Conservation (phyloP, 768 basidiomycete genomes). For the Rossbeevera mucosa region DNA sequence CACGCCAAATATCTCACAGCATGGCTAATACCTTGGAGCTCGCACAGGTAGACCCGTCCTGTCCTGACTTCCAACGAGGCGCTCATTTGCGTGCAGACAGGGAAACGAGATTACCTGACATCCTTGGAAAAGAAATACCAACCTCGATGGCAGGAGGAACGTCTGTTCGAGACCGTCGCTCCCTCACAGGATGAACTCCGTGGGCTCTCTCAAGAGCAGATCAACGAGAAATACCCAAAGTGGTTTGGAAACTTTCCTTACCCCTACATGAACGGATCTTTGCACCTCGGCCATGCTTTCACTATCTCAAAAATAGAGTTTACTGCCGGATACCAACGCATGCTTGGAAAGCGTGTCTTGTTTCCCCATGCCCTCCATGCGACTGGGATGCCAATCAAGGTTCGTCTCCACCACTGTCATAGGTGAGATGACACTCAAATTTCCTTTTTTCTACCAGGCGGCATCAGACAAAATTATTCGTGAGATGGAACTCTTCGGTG, state of each 20-base stretch:
- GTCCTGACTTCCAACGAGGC: not conserved
- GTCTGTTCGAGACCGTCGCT: slow-evolving; percentile 80
- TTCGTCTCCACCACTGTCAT: slow-evolving; percentile 33
- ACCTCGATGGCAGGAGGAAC: slow-evolving; percentile 68
- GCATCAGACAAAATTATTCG: slow-evolving; percentile 97
- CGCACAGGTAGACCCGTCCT: slow-evolving; percentile 43
- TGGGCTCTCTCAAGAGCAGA: slow-evolving; percentile 58
- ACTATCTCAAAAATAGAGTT: slow-evolving; percentile 99
- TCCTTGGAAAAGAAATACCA: slow-evolving; percentile 84
- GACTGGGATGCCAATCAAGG: slow-evolving; percentile 99
- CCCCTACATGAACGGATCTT: slow-evolving; percentile 97
- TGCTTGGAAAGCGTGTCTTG: slow-evolving; percentile 90
- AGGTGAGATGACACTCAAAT: not conserved
- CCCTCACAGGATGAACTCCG: slow-evolving; percentile 63
- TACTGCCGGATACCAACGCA: slow-evolving; percentile 87
- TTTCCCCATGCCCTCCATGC: slow-evolving; percentile 99
- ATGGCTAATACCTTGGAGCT: slow-evolving; percentile 67
- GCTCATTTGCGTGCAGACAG: slow-evolving; percentile 55
- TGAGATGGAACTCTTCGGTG: slow-evolving; percentile 94
- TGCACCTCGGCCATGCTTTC: slow-evolving; percentile 97
- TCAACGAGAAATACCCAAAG: slow-evolving; percentile 80
- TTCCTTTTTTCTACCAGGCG: slow-evolving; percentile 48
- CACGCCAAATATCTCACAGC: slow-evolving; percentile 13
- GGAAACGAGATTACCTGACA: slow-evolving; percentile 85
- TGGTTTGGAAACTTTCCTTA: slow-evolving; percentile 97